phyloP scores from a whole-genome alignment of 768 basidiomycete genomes.

The Hydnomerulius pinastri region DNA sequence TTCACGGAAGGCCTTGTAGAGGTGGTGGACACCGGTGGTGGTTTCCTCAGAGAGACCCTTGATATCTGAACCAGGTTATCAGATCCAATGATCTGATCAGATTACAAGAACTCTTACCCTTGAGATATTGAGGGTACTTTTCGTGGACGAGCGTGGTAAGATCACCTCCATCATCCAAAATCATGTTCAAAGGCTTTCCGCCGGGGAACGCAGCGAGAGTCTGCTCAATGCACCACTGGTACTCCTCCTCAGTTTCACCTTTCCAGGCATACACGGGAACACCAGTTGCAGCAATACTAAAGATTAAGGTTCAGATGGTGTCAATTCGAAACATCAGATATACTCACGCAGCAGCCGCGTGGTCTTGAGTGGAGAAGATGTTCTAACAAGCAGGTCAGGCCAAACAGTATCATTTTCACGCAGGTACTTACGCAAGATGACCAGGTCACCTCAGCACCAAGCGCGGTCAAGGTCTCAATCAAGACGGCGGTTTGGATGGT shows the following conservation, averaged over 20 bases:
- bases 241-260: slow-evolving; percentile 99
- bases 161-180: slow-evolving; percentile 98
- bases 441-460: slow-evolving; percentile 98
- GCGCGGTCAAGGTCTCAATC: slow-evolving; percentile 93
- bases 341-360: slow-evolving; percentile 93
- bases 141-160: slow-evolving; percentile 94
- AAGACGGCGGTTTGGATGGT: slow-evolving; percentile 98
- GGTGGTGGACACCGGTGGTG: slow-evolving; percentile 98
- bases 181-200: slow-evolving; percentile 92
- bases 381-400: slow-evolving; percentile 53
- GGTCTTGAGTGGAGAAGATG: slow-evolving; percentile 99
- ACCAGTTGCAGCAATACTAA: slow-evolving; percentile 93
- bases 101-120: slow-evolving; percentile 44
- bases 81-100: background rate
- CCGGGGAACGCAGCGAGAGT: slow-evolving; percentile 84
- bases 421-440: slow-evolving; percentile 82
- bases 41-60: slow-evolving; percentile 98
- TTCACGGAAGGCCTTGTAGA: slow-evolving; percentile 97
- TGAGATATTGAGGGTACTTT: slow-evolving; percentile 89
- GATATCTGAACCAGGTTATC: slow-evolving; percentile 53
- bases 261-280: slow-evolving; percentile 99
- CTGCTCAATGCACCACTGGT: slow-evolving; percentile 98
- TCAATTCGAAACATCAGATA: background rate
- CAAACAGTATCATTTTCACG: background rate
- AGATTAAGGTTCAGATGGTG: slow-evolving; percentile 3